phyloP scores from a whole-genome alignment of 257 asterid genomes.

The Petunia axillaris region DNA sequence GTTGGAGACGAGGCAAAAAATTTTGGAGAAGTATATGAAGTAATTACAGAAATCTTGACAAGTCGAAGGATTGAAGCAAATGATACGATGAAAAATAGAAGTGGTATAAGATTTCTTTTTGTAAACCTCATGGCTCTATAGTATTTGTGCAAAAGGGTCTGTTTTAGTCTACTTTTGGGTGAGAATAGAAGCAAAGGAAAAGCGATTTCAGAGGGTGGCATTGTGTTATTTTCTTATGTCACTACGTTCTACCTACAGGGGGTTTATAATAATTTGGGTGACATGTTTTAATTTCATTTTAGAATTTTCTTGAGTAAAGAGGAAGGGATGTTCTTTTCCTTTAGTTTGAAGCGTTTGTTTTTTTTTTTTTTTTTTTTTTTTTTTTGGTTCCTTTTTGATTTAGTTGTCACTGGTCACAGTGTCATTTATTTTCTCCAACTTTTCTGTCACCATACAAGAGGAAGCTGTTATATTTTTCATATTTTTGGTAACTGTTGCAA shows the following conservation, averaged over 20 bases:
- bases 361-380: not conserved
- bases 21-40: conserved; percentile 43
- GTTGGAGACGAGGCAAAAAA: conserved; percentile 29
- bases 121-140: conserved; percentile 52
- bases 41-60: conserved; percentile 51
- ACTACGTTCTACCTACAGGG: conserved; percentile 13
- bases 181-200: conserved; percentile 45
- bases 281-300: conserved; percentile 3
- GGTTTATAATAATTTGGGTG: not conserved
- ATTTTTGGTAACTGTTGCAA: not conserved
- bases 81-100: conserved; percentile 58
- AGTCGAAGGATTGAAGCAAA: conserved; percentile 63
- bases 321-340: conserved; percentile 57
- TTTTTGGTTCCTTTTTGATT: not conserved
- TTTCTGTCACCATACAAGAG: too few relatives aligned
- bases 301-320: conserved; percentile 51
- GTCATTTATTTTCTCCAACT: not conserved
- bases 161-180: conserved; percentile 40
- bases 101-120: conserved; percentile 53
- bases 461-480: not conserved
- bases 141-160: not conserved
- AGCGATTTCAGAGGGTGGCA: conserved; percentile 60
- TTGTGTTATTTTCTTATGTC: conserved; percentile 40
- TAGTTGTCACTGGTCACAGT: not conserved
- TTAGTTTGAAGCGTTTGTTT: conserved; percentile 50